phyloP scores from a whole-genome alignment of 768 basidiomycete genomes.

The Pleurotus eryngii region DNA sequence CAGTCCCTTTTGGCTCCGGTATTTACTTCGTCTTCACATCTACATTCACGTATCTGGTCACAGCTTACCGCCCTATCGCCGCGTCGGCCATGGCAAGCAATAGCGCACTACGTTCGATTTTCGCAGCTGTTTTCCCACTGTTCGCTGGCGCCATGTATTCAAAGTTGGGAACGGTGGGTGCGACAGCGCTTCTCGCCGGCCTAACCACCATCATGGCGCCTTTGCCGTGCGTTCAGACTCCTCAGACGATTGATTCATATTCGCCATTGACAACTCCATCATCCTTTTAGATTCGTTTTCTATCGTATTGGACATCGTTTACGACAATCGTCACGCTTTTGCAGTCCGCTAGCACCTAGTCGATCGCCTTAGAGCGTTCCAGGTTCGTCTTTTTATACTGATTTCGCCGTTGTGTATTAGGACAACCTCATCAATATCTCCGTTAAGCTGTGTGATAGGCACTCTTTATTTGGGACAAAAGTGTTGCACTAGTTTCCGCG shows the following conservation, averaged over 20 bases:
- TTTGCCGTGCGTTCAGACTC: slow-evolving; percentile 42
- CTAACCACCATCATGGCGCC: slow-evolving; percentile 60
- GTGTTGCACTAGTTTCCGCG: no score
- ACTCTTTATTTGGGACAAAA: no score
- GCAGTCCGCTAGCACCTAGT: slow-evolving; percentile 14
- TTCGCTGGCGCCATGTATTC: slow-evolving; percentile 70
- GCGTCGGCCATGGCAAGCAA: slow-evolving; percentile 70
- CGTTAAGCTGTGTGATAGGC: no score
- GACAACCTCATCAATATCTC: no score
- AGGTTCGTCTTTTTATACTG: background rate
- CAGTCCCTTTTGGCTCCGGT: slow-evolving; percentile 61
- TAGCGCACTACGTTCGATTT: slow-evolving; percentile 55
- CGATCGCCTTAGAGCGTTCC: background rate
- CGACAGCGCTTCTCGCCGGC: slow-evolving; percentile 68
- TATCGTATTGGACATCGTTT: slow-evolving; percentile 42
- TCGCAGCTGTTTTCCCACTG: slow-evolving; percentile 61
- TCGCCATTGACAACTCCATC: background rate
- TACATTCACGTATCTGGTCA: slow-evolving; percentile 70
- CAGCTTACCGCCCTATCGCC: slow-evolving; percentile 61
- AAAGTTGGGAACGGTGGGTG: slow-evolving; percentile 66
- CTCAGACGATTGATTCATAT: background rate
- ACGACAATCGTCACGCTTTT: slow-evolving; percentile 42
- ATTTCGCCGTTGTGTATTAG: no score
- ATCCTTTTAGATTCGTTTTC: slow-evolving; percentile 39
- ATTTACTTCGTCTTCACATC: slow-evolving; percentile 68